Percentiles rank a stretch among this genome's conserved stretches.
These are phyloP conservation scores for Globisporangium radiosum DNA, from an alignment of 352 stramenopile genomes.

Conservation along the genomic window DNA sequence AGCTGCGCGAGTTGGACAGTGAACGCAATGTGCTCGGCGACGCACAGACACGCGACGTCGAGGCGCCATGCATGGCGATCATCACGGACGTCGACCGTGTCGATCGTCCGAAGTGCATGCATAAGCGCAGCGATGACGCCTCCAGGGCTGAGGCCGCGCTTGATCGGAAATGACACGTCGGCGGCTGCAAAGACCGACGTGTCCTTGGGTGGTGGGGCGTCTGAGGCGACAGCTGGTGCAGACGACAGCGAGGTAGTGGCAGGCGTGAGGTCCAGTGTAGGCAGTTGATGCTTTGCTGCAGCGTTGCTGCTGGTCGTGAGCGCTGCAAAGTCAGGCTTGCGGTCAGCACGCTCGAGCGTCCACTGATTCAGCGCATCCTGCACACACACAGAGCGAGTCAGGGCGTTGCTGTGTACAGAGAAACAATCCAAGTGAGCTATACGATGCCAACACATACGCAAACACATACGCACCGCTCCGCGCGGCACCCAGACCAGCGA, in stretches of 20 bases:
- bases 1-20: conserved; percentile 40
- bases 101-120: conserved; percentile 21
- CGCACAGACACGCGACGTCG: conserved; percentile 46
- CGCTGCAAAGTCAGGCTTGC: conserved; percentile 6
- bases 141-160: conserved; percentile 13
- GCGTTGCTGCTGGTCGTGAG: not conserved
- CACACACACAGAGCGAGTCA: not conserved
- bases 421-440: not conserved
- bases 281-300: not conserved
- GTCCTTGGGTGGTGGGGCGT: conserved; percentile 4
- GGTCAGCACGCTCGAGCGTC: not conserved
- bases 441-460: no score
- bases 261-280: not conserved
- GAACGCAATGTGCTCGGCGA: conserved; percentile 64
- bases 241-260: not conserved
- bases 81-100: conserved; percentile 21
- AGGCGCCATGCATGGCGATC: conserved; percentile 24
- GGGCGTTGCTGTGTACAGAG: not conserved
- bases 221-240: not conserved
- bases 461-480: not conserved
- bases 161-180: conserved; percentile 24
- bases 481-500: conserved; percentile 5
- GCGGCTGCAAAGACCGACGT: conserved; percentile 3
- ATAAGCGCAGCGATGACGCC: conserved; percentile 44
- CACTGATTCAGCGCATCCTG: conserved; percentile 5